These are phyloP conservation scores for Paracorniculantispora psalliotae DNA, from an alignment of 2,329 filamentous ascomycete genomes.

Conservation along the genomic window DNA sequence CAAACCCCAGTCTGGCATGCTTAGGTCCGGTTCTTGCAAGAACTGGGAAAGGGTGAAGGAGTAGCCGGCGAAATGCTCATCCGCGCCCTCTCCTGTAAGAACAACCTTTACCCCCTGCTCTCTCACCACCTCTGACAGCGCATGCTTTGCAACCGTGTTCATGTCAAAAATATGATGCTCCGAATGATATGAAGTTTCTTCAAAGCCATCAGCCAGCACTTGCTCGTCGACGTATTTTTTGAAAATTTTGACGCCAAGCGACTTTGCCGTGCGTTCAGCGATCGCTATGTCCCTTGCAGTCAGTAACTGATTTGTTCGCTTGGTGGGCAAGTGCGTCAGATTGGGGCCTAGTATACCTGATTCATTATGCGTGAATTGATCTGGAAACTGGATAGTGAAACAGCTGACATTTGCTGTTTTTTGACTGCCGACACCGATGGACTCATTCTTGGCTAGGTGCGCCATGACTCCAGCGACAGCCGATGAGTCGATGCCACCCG, in stretches of 20 bases:
- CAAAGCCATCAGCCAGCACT: not conserved
- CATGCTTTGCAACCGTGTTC: not conserved
- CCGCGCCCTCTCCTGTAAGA: not conserved
- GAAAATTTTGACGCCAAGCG: not conserved
- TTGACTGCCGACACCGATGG: conserved; percentile 23
- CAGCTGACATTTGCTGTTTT: not conserved
- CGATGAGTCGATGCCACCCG: conserved; percentile 54
- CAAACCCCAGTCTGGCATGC: not conserved
- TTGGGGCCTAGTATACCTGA: not conserved
- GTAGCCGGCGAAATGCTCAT: not conserved
- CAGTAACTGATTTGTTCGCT: not conserved
- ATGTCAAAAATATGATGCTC: not conserved
- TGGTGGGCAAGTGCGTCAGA: not conserved
- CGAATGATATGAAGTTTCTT: not conserved
- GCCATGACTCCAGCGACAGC: conserved; percentile 51
- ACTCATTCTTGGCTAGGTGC: conserved; percentile 42
- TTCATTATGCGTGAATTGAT: not conserved
- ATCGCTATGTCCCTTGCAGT: not conserved
- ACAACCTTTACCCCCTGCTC: not conserved
- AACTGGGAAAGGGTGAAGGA: not conserved
- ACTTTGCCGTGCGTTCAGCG: not conserved
- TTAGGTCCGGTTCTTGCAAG: not conserved
- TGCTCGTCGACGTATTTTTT: not conserved
- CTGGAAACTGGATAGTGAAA: not conserved
- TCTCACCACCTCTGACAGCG: not conserved